Evolutionary conservation across 108 stramenopile species (phyloP), one percentile per base, ranked within the genome.

Genomic region (Pseudonitzschia delicatissima): DNA sequence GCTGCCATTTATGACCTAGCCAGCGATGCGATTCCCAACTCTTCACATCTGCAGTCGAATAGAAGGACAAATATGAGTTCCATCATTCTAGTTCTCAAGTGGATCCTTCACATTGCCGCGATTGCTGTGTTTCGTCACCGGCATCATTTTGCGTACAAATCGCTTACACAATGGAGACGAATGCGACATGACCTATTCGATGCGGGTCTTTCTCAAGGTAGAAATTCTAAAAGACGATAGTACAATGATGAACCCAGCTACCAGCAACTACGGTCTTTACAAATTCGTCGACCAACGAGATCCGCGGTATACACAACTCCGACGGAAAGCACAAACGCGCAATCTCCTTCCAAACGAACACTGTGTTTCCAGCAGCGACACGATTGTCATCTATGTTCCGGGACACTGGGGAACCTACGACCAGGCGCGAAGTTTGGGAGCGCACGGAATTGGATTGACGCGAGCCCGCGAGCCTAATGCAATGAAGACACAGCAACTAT

Each of bases 221-320:
- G 36, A 45, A 34, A 55, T 32, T 50, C 65, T 29, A 64, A 18
- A 2, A 64, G 39, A 28, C 26, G 36, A 23, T 20, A 23, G 0
- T 5, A 40, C 66, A 49, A 28, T 25, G 66, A 28, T 31, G 13
- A 68, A 69, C 18, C 55, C 35, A 1, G 33, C 18, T 1, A 55
- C 64, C 31, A 23, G 71, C 27, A 20, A 49, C 12, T 93, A 93
- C 55, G 60, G 75, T 40, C 80, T 90, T 13, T 82, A 81, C 44
- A 84, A 90, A 50, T 93, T 93, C 62, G 65, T 79, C 9, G 91
- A 93, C 72, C 69, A 62, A 27, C 67, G 91, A n/a, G 88, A 93
- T 78, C 85, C 85, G 31, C 66, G 88, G 2, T 66, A 75, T 42
- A 5, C 27, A 45, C 18, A 21, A 17, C 23, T 50, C 60, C n/a